These are phyloP conservation scores for Bacidia gigantensis DNA, from an alignment of 495 filamentous ascomycete genomes.

Conservation along the genomic window DNA sequence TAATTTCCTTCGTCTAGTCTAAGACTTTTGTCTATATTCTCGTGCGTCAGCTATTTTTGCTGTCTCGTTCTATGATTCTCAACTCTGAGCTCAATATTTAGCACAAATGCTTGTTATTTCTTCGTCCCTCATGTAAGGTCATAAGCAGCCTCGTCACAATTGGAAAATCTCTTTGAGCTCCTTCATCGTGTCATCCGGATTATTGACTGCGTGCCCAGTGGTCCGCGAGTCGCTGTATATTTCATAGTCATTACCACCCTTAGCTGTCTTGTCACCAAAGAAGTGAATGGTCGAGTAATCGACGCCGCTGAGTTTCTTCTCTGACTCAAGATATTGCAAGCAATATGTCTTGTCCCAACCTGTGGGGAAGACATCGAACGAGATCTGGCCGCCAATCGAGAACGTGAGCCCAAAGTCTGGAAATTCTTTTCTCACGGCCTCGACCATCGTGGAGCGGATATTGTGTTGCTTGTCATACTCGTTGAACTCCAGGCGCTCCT, in stretches of 20 bases:
- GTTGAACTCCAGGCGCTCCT: conserved; percentile 70
- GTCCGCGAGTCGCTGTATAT: conserved; percentile 73
- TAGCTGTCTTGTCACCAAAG: conserved; percentile 87
- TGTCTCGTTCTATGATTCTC: no score
- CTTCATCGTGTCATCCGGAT: conserved; percentile 66
- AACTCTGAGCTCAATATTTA: no score
- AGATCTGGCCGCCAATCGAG: conserved; percentile 92
- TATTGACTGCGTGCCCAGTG: conserved; percentile 67
- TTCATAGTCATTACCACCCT: conserved; percentile 91
- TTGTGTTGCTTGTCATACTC: conserved; percentile 63
- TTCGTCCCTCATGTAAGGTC: no score
- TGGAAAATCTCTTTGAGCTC: conserved; percentile 68
- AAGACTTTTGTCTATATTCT: no score
- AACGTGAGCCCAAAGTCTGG: conserved; percentile 75
- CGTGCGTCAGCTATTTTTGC: no score
- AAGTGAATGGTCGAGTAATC: conserved; percentile 85
- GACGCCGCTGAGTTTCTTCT: conserved; percentile 51
- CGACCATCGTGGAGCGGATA: conserved; percentile 58
- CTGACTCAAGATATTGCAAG: conserved; percentile 69
- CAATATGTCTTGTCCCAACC: conserved; percentile 99
- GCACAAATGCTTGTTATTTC: no score
- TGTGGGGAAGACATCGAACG: conserved; percentile 91
- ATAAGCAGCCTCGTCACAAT: conserved; percentile 36
- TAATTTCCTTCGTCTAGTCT: no score
- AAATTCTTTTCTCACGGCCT: conserved; percentile 65